Evolutionary conservation across 2,329 filamentous ascomycete species (phyloP), one percentile per base, ranked within the genome.

Genomic region (Epichloe aotearoae): DNA sequence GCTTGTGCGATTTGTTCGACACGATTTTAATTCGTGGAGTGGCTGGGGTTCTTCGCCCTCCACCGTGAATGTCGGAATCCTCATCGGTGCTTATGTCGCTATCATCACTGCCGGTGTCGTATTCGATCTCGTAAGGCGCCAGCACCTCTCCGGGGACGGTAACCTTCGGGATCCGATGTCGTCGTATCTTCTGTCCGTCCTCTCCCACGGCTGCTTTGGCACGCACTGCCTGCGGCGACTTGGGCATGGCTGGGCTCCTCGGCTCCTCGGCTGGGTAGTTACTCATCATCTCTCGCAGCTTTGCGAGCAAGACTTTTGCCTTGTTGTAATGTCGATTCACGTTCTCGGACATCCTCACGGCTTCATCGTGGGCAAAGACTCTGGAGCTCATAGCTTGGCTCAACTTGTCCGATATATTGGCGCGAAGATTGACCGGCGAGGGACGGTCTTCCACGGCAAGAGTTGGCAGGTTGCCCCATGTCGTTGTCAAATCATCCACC

Each of bases 61-160:
- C 61, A 3, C 66, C 64, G 2, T 69, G 65, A 23, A 66, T 62
- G 17, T 74, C 69, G 5, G 70, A 67, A 33, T 77, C 74, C 8
- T 74, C 72, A 20, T 74, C 74, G 2, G 73, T 75, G 60, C 73
- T 76, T 39, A 73, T 71, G 19, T 77, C 76, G 56, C 70, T 75
- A 14, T 73, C 72, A 20, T 74, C 76, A 45, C 69, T 76, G 52
- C 74, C 79, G 1, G 73, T 70, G 48, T 82, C 78, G 61, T 80
- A 82, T 52, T 82, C 78, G 23, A 83, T 65, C 50, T 84, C 80
- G 58, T 82, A 83, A 0, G 80, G 80, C 1, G 80, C 79, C 45
- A 83, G 69, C 8, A 84, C 80, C 61, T 84, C 80, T 43, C 80
- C 80, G 1, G 80, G 80, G 11, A 84, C 79, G 2, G 79, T 83